phyloP scores from a whole-genome alignment of 495 filamentous ascomycete species.

The Podospora pseudocomata region DNA sequence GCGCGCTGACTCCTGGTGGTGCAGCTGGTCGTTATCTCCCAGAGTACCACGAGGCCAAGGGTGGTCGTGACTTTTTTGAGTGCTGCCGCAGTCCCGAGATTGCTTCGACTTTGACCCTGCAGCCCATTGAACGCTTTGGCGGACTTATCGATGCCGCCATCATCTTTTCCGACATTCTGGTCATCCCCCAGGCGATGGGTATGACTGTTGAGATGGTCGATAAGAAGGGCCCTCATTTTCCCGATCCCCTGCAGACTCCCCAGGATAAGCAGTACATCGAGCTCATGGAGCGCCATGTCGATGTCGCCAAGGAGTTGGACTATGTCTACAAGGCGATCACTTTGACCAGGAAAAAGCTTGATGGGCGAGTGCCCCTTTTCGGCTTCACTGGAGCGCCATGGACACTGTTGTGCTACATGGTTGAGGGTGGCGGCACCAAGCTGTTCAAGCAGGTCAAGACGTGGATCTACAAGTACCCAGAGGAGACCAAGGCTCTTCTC shows the following conservation, averaged over 20 bases:
- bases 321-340: slow-evolving; percentile 97
- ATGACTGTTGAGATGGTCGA: slow-evolving; percentile 97
- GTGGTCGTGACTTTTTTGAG: slow-evolving; percentile 85
- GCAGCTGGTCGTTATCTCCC: slow-evolving; percentile 94
- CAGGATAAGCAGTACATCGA: slow-evolving; percentile 75
- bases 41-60: slow-evolving; percentile 95
- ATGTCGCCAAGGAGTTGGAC: slow-evolving; percentile 76
- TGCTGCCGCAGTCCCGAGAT: slow-evolving; percentile 93
- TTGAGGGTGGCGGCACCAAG: slow-evolving; percentile 93
- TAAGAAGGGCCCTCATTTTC: slow-evolving; percentile 92
- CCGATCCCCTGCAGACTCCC: slow-evolving; percentile 72
- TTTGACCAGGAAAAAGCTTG: slow-evolving; percentile 79
- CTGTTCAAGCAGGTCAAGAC: slow-evolving; percentile 87
- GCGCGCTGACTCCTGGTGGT: slow-evolving; percentile 21
- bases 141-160: slow-evolving; percentile 95
- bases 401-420: slow-evolving; percentile 98
- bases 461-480: slow-evolving; percentile 88
- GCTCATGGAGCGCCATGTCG: slow-evolving; percentile 70
- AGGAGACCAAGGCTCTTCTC: slow-evolving; percentile 72
- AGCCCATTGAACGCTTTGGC: slow-evolving; percentile 86
- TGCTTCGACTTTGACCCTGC: slow-evolving; percentile 84
- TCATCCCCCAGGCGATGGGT: slow-evolving; percentile 95
- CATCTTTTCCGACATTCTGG: slow-evolving; percentile 97
- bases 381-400: slow-evolving; percentile 98
- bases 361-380: slow-evolving; percentile 84